Evolutionary conservation across 2,329 filamentous ascomycete species (phyloP).

Genomic region (Aspergillus nomiae): DNA sequence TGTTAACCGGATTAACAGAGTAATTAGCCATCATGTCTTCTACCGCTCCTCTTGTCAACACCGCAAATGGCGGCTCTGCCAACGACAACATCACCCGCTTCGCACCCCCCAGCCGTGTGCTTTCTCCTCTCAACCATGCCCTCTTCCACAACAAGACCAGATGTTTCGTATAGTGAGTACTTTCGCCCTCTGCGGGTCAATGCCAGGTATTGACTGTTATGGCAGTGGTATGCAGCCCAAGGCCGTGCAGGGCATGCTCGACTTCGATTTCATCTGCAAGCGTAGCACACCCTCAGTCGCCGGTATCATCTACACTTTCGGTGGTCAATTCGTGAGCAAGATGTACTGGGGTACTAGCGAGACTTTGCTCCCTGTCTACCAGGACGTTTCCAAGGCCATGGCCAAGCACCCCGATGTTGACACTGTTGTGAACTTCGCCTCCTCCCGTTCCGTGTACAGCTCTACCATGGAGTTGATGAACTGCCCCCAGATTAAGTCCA

Average conservation of each 20-base stretch:
- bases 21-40: constrained; percentile 57
- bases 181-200: background rate
- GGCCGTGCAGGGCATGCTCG: constrained; percentile 89
- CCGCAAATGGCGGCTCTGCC: constrained; percentile 63
- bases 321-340: constrained; percentile 99
- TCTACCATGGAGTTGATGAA: constrained; percentile 99
- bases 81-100: constrained; percentile 99
- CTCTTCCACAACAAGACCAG: constrained; percentile 99
- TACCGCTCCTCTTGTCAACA: constrained; percentile 50
- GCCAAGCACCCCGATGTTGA: constrained; percentile 97
- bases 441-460: constrained; percentile 96
- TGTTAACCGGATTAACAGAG: constrained; percentile 13
- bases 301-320: constrained; percentile 99
- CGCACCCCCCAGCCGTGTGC: constrained; percentile 83
- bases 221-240: constrained; percentile 87
- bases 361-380: constrained; percentile 97
- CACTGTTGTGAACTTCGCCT: constrained; percentile 98
- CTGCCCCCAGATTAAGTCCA: constrained; percentile 94
- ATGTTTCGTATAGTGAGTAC: constrained; percentile 92
- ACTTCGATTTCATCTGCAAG: constrained; percentile 99
- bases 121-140: constrained; percentile 86
- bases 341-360: constrained; percentile 99
- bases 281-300: constrained; percentile 92
- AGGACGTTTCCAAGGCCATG: constrained; percentile 87
- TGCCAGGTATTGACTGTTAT: constrained; percentile 15